A percentile compares a stretch with the other conserved stretches of the same genome.
Conservation (phyloP, 306 rosid genomes). For the Sophora flavescens region DNA sequence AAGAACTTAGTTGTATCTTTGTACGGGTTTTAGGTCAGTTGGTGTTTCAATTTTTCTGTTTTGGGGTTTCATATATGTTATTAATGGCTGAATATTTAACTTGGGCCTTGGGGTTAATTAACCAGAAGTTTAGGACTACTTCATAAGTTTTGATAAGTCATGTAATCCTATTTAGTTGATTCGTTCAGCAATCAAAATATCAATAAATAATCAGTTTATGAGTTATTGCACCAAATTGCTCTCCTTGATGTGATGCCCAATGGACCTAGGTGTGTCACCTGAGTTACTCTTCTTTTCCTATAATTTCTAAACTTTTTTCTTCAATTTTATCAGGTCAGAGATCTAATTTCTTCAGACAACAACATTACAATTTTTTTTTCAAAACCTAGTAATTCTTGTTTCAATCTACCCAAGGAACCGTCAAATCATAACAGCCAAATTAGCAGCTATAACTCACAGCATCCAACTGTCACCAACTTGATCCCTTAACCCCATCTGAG, state of each 20-base stretch:
- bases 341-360: not conserved
- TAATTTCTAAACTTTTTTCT: not conserved
- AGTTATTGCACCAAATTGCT: constrained; percentile 9
- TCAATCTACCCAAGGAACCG: constrained; percentile 10
- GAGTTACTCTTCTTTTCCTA: constrained; percentile 7
- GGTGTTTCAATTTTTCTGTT: not conserved
- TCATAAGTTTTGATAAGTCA: not conserved
- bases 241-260: constrained; percentile 13
- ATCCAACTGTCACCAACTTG: constrained; percentile 7
- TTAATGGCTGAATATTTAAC: constrained; percentile 3
- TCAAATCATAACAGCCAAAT: not conserved
- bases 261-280: not conserved
- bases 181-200: constrained; percentile 4
- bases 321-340: constrained; percentile 1
- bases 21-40: constrained; percentile 8
- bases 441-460: not conserved
- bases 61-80: constrained; percentile 7
- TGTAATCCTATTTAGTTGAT: not conserved
- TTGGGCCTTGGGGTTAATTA: not conserved
- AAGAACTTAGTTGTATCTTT: constrained; percentile 1
- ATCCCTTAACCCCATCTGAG: constrained; percentile 18
- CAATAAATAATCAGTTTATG: not conserved
- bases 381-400: constrained; percentile 7
- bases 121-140: constrained; percentile 1
- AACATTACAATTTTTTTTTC: not conserved